Evolutionary conservation across 495 filamentous ascomycete genomes (phyloP).

Genomic region (Penicillium lagena): DNA sequence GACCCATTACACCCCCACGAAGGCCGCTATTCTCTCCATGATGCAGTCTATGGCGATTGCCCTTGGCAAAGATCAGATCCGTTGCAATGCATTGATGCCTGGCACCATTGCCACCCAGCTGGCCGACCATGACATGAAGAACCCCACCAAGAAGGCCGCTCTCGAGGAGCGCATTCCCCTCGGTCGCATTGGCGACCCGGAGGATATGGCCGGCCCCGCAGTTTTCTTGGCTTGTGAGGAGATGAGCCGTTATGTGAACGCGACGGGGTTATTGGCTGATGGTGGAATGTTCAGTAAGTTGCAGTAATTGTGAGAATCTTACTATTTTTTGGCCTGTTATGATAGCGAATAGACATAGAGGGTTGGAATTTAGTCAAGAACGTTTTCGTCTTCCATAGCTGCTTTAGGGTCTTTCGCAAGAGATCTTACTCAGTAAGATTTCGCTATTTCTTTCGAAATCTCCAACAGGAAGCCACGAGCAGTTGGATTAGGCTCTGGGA

Average conservation of each 20-base stretch:
- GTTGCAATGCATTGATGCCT: conserved; percentile 24
- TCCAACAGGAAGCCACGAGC: not conserved
- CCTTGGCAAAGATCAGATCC: conserved; percentile 19
- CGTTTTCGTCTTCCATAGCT: no score
- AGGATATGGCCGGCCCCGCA: conserved; percentile 26
- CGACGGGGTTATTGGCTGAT: conserved; percentile 15
- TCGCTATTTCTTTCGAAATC: not conserved
- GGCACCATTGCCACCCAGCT: conserved; percentile 34
- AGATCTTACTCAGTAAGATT: not conserved
- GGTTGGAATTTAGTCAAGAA: not conserved
- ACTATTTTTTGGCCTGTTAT: not conserved
- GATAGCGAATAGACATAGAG: not conserved
- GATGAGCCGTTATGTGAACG: conserved; percentile 24
- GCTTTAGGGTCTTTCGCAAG: not conserved
- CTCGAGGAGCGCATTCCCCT: conserved; percentile 75
- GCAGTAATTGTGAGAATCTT: conserved; percentile 3
- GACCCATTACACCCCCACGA: conserved; percentile 38
- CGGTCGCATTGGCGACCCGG: conserved; percentile 35
- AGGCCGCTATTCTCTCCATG: conserved; percentile 44
- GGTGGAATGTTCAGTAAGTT: conserved; percentile 21
- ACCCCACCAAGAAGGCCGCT: conserved; percentile 57
- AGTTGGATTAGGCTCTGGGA: no score
- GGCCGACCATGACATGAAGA: conserved; percentile 65
- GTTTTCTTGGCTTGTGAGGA: conserved; percentile 25
- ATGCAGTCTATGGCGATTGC: conserved; percentile 33